phyloP scores from a whole-genome alignment of 2,329 filamentous ascomycete species.

The Blastomyces parvus region DNA sequence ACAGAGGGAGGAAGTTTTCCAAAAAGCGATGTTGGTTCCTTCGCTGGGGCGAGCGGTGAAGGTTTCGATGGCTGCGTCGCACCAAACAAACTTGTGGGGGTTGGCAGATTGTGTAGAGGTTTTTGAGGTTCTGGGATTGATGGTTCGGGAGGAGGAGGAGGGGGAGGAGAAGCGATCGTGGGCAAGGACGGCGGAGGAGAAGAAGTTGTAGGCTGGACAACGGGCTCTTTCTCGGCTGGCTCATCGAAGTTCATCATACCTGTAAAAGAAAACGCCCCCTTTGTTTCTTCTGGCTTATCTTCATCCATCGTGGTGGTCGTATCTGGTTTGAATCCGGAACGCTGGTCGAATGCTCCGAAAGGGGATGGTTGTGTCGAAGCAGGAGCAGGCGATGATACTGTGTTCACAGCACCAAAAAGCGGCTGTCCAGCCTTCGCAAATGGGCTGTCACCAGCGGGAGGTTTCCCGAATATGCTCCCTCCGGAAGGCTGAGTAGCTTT shows the following conservation, averaged over 20 bases:
- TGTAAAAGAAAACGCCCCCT: conserved; percentile 32
- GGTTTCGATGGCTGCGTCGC: conserved; percentile 15
- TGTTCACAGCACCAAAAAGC: conserved; percentile 21
- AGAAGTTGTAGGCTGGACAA: neutral
- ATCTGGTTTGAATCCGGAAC: conserved; percentile 39
- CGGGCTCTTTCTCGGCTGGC: conserved; percentile 12
- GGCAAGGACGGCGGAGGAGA: neutral
- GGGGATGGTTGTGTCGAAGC: conserved; percentile 10
- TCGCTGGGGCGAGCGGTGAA: conserved; percentile 12
- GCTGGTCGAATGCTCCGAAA: conserved; percentile 32
- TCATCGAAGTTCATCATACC: conserved; percentile 26
- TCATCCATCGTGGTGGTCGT: conserved; percentile 32
- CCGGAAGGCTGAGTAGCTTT: conserved; percentile 7
- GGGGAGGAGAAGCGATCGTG: conserved; percentile 7
- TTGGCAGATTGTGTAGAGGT: neutral
- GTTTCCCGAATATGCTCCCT: conserved; percentile 23
- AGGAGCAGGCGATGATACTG: conserved; percentile 8
- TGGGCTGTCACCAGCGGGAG: conserved; percentile 18
- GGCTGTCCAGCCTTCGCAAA: conserved; percentile 26
- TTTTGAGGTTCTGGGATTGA: neutral
- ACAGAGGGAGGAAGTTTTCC: conserved; percentile 19
- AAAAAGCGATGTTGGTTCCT: conserved; percentile 6
- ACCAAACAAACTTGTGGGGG: neutral
- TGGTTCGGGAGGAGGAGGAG: conserved; percentile 1
- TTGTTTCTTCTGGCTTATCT: conserved; percentile 29